Conservation (phyloP, 1,284 basidiomycete genomes). For the Singerocomus inundabilis region DNA sequence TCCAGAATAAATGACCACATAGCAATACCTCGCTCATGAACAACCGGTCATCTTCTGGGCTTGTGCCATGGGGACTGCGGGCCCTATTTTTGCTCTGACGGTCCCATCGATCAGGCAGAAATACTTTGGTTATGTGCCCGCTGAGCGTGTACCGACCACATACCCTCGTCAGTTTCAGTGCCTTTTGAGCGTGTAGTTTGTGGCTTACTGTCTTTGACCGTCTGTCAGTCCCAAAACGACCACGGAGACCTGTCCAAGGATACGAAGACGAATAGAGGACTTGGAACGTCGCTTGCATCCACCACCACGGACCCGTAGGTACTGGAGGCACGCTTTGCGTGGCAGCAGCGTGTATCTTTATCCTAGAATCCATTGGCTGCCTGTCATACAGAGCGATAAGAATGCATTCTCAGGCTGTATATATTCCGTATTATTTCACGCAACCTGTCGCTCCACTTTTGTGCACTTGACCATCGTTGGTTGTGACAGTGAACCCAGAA, state of each 20-base stretch:
- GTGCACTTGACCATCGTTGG: background rate
- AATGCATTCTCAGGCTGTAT: constrained; percentile 5
- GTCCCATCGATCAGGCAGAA: constrained; percentile 79
- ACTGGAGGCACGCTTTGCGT: constrained; percentile 4
- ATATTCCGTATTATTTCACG: constrained; percentile 7
- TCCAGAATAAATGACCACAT: background rate
- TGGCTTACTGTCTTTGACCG: background rate
- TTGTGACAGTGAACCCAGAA: too few relatives aligned
- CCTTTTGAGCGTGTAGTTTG: background rate
- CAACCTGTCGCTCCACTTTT: background rate
- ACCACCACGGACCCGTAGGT: background rate
- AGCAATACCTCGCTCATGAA: constrained; percentile 86
- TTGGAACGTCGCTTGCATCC: background rate
- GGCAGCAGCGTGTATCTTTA: background rate
- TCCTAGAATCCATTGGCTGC: background rate
- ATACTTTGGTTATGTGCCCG: constrained; percentile 68
- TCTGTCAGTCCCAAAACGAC: constrained; percentile 36
- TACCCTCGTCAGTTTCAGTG: constrained; percentile 73
- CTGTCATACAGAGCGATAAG: constrained; percentile 6
- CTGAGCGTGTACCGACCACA: constrained; percentile 77
- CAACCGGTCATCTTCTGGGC: constrained; percentile 92
- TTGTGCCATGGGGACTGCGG: constrained; percentile 70
- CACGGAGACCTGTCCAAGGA: constrained; percentile 38
- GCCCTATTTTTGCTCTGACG: constrained; percentile 73
- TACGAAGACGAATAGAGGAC: constrained; percentile 42